A percentile compares a stretch with the other conserved stretches of the same genome.
Evolutionary conservation across 2,329 filamentous ascomycete genomes (phyloP).

Genomic region (Botryotinia convoluta): DNA sequence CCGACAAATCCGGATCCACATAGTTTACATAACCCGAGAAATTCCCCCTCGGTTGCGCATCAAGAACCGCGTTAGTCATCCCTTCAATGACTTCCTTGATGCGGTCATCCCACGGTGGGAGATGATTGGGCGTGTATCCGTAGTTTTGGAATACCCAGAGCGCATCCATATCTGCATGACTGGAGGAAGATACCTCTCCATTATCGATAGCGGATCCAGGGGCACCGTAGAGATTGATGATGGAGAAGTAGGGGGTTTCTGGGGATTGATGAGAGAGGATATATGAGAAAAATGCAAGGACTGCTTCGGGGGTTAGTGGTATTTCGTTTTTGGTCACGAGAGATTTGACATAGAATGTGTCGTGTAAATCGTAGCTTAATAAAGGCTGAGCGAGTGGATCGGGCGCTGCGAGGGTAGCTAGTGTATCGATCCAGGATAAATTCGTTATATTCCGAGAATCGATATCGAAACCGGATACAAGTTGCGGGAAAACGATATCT

Average conservation of each 20-base stretch:
- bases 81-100: conserved; percentile 24
- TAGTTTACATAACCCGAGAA: conserved; percentile 34
- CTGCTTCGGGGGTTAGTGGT: conserved; percentile 19
- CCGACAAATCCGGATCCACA: conserved; percentile 27
- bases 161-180: conserved; percentile 27
- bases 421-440: conserved; percentile 39
- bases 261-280: conserved; percentile 22
- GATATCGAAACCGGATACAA: conserved; percentile 40
- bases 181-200: not conserved
- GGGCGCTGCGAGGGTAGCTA: conserved; percentile 24
- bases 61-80: conserved; percentile 26
- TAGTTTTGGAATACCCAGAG: conserved; percentile 32
- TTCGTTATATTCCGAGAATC: conserved; percentile 31
- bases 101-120: conserved; percentile 22
- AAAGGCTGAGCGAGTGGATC: conserved; percentile 39
- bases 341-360: conserved; percentile 39
- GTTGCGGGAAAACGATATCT: conserved; percentile 40
- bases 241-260: conserved; percentile 26
- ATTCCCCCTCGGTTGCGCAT: conserved; percentile 31
- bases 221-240: conserved; percentile 32
- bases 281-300: conserved; percentile 21
- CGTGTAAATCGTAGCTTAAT: conserved; percentile 39
- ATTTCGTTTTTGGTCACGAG: conserved; percentile 17
- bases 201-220: conserved; percentile 23
- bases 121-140: conserved; percentile 19